phyloP scores from a whole-genome alignment of 768 basidiomycete species.

The Leccinellum albellum region DNA sequence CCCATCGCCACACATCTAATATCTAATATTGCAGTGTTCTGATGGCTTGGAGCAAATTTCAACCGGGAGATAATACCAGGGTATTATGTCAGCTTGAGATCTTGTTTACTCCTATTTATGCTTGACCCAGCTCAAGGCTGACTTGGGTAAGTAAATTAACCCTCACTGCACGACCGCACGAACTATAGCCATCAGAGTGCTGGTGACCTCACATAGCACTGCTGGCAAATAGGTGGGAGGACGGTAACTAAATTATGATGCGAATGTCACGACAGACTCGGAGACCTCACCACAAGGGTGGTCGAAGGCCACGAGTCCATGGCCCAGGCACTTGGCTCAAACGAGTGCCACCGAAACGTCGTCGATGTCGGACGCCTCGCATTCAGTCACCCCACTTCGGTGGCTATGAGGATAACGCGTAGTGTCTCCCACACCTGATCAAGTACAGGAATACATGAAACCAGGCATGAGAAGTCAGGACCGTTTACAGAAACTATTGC shows the following conservation, averaged over 20 bases:
- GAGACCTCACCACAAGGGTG: neutral
- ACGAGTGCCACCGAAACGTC: neutral
- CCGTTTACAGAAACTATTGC: neutral
- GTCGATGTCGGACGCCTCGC: neutral
- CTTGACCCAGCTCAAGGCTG: neutral
- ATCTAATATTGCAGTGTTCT: neutral
- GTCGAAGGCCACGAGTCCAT: neutral
- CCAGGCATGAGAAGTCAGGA: neutral
- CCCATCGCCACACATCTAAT: neutral
- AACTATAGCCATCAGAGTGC: neutral
- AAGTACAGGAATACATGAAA: neutral
- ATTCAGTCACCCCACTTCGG: neutral
- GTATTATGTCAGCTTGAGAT: neutral
- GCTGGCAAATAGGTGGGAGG: neutral
- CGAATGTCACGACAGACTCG: neutral
- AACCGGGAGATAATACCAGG: neutral
- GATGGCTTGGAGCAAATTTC: neutral
- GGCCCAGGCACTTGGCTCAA: neutral
- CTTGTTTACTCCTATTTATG: neutral
- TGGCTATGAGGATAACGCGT: neutral
- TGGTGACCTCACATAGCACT: neutral
- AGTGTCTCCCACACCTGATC: slow-evolving; percentile 1
- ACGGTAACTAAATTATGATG: slow-evolving; percentile 2
- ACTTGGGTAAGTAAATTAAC: neutral
- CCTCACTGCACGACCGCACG: neutral